phyloP scores from a whole-genome alignment of 2,329 filamentous ascomycete genomes.

The Fusarium siculi region DNA sequence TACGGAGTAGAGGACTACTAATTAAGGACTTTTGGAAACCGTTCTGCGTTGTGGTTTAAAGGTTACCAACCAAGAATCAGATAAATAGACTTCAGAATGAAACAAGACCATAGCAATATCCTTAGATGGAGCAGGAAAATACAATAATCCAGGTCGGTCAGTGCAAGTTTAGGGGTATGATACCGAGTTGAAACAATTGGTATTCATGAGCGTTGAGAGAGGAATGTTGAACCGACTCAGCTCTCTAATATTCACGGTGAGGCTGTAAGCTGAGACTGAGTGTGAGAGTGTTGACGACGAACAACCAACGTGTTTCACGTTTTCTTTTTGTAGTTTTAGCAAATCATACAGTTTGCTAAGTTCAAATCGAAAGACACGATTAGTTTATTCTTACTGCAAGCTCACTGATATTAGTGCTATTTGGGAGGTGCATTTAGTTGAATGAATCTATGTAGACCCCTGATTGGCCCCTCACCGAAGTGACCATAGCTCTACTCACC shows the following conservation, averaged over 20 bases:
- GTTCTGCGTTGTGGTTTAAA: neutral
- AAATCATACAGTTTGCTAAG: neutral
- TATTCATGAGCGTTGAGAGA: neutral
- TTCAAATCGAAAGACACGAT: neutral
- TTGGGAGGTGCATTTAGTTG: neutral
- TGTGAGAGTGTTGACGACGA: neutral
- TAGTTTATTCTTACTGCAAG: neutral
- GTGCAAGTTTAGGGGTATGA: neutral
- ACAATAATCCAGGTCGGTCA: neutral
- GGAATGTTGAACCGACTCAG: neutral
- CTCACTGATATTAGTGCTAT: neutral
- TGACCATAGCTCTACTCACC: constrained; percentile 26
- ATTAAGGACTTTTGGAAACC: neutral
- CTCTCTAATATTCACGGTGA: neutral
- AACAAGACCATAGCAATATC: neutral
- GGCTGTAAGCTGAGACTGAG: neutral
- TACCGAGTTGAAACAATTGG: neutral
- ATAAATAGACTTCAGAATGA: neutral
- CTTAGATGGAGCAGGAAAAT: no score
- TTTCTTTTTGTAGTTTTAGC: neutral
- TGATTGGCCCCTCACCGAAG: constrained; percentile 29
- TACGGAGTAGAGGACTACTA: neutral
- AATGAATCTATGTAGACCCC: neutral
- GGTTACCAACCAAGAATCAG: no score
- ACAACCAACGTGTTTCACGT: neutral